phyloP scores from a whole-genome alignment of 495 filamentous ascomycete genomes.

The Tuber brumale region DNA sequence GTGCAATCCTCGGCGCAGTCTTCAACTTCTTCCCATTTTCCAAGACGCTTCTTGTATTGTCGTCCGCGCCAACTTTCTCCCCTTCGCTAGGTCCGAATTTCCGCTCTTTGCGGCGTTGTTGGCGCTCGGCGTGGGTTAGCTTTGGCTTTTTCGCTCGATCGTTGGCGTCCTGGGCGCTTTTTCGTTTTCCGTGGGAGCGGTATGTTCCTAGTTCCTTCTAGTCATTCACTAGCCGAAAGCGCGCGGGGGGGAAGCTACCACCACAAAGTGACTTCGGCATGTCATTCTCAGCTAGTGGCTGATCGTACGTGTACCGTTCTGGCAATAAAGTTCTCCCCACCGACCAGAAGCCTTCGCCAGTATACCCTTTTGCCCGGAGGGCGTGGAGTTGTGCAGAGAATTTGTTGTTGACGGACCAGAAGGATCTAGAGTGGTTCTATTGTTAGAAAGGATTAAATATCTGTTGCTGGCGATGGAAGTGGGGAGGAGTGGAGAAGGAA shows the following conservation, averaged over 20 bases:
- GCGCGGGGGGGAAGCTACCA: conserved; percentile 49
- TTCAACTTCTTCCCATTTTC: conserved; percentile 64
- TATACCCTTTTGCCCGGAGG: conserved; percentile 60
- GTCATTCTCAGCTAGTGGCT: conserved; percentile 48
- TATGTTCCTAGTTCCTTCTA: conserved; percentile 37
- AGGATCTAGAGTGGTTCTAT: conserved; percentile 60
- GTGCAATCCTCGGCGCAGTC: conserved; percentile 66
- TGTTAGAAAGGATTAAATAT: neutral
- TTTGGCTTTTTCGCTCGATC: conserved; percentile 45
- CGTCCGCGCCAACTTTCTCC: conserved; percentile 59
- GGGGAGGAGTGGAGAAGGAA: neutral
- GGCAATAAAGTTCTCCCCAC: conserved; percentile 55
- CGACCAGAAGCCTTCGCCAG: conserved; percentile 73
- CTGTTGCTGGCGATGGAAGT: neutral
- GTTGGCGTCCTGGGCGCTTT: conserved; percentile 42
- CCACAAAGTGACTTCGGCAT: conserved; percentile 63
- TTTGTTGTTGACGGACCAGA: conserved; percentile 65
- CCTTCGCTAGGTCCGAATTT: conserved; percentile 66
- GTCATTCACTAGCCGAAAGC: neutral
- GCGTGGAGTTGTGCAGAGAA: conserved; percentile 59
- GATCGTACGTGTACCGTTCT: conserved; percentile 53
- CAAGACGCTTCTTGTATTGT: conserved; percentile 54
- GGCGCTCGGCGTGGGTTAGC: conserved; percentile 55
- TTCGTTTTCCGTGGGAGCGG: conserved; percentile 50
- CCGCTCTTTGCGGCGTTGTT: conserved; percentile 58